Base-by-base conservation (phyloP, 352 stramenopile species). In the Sclerospora graminicola region DNA sequence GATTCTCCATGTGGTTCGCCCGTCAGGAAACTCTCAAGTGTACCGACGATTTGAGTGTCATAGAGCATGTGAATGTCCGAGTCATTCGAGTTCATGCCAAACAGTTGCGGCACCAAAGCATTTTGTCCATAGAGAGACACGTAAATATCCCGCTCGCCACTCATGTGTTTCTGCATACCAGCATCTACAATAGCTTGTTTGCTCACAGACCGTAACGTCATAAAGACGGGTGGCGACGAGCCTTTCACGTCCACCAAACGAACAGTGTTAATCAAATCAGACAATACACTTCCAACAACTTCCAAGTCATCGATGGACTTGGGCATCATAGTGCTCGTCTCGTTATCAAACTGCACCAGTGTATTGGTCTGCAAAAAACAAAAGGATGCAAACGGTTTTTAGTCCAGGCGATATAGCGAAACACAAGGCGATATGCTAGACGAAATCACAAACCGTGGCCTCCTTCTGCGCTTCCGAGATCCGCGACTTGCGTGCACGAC, bases 61-160 rank as follows among this genome's bases (percentile, higher is more conserved):
- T 90, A 93, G 5, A 93, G 53, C 35, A 88, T 63, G 51, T 93
- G 81, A 35, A 93, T 86, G 35, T 89, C 78, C 14, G 76, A 86
- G n/a, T 78, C 65, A 46, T 81, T 90, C 16, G 72, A 51, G 35
- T 77, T 82, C 56, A 88, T 81, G 35, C 59, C 78, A 35, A 63
- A 66, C 0, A 93, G 57, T 33, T 83, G 63, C 8, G 77, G 77
- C 14, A 89, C 69, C 19, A 88, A 60, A 4, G 60, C 63, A 37
- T 89, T 88, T 57, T 84, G 79, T 33, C 86, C 70, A 52, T 82
- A 86, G 1, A 93, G 51, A 21, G 81, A 72, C 4, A 88, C 63
- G 36, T 89, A 88, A 18, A 93, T 89, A 43, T 93, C 81, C 30
- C 79, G 72, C 45, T 93, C 81, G 5, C 74, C 78, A 6, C 67